A percentile compares a stretch with the other conserved stretches of the same genome.
Evolutionary conservation across 495 filamentous ascomycete genomes (phyloP).

Genomic region (Glonium stellatum): DNA sequence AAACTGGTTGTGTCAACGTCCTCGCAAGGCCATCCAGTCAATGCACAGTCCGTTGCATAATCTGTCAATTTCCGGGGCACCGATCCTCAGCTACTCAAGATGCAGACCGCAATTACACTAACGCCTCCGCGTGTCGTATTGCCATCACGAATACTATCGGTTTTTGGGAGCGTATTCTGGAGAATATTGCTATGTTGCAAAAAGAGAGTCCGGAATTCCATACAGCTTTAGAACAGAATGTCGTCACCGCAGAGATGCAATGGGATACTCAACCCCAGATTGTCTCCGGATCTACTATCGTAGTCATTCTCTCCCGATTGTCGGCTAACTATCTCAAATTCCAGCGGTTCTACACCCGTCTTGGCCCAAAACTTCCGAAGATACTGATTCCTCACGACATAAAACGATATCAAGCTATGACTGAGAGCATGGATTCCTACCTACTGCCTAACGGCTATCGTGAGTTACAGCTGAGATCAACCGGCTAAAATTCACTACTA

Average conservation of each 20-base stretch:
- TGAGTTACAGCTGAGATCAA: not conserved
- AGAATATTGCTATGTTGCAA: slow-evolving; percentile 4
- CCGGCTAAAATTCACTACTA: not conserved
- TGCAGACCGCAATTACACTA: not conserved
- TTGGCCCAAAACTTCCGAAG: slow-evolving; percentile 1
- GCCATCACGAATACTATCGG: slow-evolving; percentile 11
- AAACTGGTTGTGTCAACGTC: slow-evolving; percentile 8
- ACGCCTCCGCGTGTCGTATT: slow-evolving; percentile 3
- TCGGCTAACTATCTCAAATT: slow-evolving; percentile 17
- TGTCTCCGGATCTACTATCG: not conserved
- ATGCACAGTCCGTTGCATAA: slow-evolving; percentile 1
- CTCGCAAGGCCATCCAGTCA: slow-evolving; percentile 6
- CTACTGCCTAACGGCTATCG: not conserved
- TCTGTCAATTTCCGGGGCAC: slow-evolving; percentile 17
- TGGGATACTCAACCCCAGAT: not conserved
- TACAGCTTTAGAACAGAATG: slow-evolving; percentile 2
- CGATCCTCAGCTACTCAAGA: not conserved
- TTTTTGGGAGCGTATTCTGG: slow-evolving; percentile 14
- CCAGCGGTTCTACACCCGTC: slow-evolving; percentile 1
- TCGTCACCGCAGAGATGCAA: slow-evolving; percentile 13
- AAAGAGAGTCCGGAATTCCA: not conserved
- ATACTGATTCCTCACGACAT: not conserved
- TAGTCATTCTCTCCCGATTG: slow-evolving; percentile 6
- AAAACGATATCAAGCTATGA: not conserved
- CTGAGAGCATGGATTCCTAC: not conserved